These are phyloP conservation scores for Xylaria longipes DNA, from an alignment of 495 filamentous ascomycete genomes.

Conservation along the genomic window DNA sequence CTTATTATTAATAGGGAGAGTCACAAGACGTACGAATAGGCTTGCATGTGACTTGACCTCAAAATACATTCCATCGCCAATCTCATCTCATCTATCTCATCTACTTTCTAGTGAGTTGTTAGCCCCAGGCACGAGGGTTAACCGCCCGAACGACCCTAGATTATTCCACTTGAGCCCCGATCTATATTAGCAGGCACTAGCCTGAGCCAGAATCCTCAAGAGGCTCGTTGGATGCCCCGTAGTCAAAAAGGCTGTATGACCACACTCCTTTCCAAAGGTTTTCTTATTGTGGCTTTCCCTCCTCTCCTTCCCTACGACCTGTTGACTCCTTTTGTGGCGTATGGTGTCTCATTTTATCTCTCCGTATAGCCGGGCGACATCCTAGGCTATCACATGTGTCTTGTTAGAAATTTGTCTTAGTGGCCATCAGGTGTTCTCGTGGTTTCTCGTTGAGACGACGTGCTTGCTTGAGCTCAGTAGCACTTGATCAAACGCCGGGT, in stretches of 20 bases:
- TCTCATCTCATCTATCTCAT: background rate
- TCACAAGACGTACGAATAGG: background rate
- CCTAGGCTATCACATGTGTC: background rate
- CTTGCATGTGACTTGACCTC: background rate
- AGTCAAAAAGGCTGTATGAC: background rate
- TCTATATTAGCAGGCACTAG: background rate
- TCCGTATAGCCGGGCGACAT: background rate
- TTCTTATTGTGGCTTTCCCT: background rate
- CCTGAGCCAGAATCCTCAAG: background rate
- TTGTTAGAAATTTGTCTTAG: background rate
- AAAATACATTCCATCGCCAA: background rate
- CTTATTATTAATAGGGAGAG: background rate
- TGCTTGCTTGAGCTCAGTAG: background rate
- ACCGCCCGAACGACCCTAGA: background rate
- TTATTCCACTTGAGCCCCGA: constrained; percentile 3
- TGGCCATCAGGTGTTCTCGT: background rate
- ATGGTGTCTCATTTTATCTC: background rate
- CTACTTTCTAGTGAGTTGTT: background rate
- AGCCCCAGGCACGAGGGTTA: constrained; percentile 6
- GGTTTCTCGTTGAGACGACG: background rate
- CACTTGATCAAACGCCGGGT: background rate
- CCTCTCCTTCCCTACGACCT: background rate
- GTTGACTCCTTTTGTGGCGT: background rate
- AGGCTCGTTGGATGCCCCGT: background rate
- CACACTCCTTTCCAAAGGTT: background rate